Percentiles rank a stretch among this genome's conserved stretches.
Evolutionary conservation across 371 early-diverging fungal species (phyloP).

Genomic region (Mucor plumbeus): DNA sequence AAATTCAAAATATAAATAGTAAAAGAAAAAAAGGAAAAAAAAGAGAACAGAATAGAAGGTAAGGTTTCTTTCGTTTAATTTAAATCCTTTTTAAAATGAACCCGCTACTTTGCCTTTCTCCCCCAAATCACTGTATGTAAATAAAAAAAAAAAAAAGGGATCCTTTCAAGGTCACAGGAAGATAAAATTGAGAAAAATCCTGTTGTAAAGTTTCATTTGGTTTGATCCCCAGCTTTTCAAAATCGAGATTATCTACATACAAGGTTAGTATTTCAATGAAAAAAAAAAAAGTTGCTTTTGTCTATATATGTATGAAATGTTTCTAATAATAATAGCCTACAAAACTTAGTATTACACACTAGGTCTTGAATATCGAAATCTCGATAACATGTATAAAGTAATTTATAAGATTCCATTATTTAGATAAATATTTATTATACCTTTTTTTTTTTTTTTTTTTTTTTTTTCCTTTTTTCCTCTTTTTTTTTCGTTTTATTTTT

Average conservation of each 20-base stretch:
- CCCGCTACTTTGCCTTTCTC: background rate
- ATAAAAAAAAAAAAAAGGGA: background rate
- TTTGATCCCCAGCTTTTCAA: background rate
- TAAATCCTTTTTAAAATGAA: background rate
- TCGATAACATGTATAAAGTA: background rate
- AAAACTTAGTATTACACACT: background rate
- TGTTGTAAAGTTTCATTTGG: background rate
- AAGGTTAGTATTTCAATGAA: background rate
- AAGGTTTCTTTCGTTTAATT: background rate
- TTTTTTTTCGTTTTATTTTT: too few relatives aligned
- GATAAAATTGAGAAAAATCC: background rate
- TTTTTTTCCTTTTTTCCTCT: too few relatives aligned
- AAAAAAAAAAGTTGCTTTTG: background rate
- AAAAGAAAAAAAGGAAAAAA: background rate
- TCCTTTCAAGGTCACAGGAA: conserved; percentile 1
- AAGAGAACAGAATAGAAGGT: conserved; percentile 3
- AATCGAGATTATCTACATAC: conserved; percentile 1
- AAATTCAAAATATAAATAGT: background rate
- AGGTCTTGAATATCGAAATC: background rate
- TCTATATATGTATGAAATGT: conserved; percentile 1
- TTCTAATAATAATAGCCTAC: background rate
- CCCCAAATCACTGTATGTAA: background rate
- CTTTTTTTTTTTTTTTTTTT: too few relatives aligned
- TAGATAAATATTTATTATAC: too few relatives aligned
- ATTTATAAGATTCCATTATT: too few relatives aligned